phyloP scores from a whole-genome alignment of 345 rosid genomes.

The Lumnitzera racemosa region DNA sequence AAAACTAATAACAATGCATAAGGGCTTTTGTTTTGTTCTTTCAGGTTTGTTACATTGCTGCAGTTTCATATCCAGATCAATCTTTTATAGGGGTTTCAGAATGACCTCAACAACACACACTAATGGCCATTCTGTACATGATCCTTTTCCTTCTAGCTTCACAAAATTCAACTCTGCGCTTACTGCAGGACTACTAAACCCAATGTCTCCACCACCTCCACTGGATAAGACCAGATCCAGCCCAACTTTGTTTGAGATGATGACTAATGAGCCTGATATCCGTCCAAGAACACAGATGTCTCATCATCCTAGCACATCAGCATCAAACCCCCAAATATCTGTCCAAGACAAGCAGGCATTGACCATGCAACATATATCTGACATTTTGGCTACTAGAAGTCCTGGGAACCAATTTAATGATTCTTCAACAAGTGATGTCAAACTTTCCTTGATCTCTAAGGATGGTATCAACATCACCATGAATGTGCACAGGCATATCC shows the following conservation, averaged over 20 bases:
- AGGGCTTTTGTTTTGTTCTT: too few relatives aligned
- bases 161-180: conserved; percentile 85
- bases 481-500: conserved; percentile 79
- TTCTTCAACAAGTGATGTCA: conserved; percentile 62
- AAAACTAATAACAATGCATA: too few relatives aligned
- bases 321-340: conserved; percentile 5
- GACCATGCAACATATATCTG: conserved; percentile 72
- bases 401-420: conserved; percentile 94
- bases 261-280: conserved; percentile 77
- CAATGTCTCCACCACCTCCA: conserved; percentile 78
- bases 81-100: too few relatives aligned
- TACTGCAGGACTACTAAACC: conserved; percentile 91
- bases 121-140: too few relatives aligned
- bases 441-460: conserved; percentile 71
- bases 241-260: conserved; percentile 95
- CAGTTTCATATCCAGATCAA: too few relatives aligned
- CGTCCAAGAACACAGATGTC: conserved; percentile 10
- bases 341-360: conserved; percentile 47
- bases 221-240: conserved; percentile 49
- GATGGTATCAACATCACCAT: conserved; percentile 73
- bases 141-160: conserved; percentile 18
- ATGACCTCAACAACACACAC: too few relatives aligned
- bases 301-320: conserved; percentile 5
- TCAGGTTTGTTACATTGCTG: too few relatives aligned
- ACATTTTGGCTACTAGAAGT: conserved; percentile 50